A percentile compares a stretch with the other conserved stretches of the same genome.
Evolutionary conservation across 345 rosid species (phyloP).

Genomic region (Trapa incisa): DNA sequence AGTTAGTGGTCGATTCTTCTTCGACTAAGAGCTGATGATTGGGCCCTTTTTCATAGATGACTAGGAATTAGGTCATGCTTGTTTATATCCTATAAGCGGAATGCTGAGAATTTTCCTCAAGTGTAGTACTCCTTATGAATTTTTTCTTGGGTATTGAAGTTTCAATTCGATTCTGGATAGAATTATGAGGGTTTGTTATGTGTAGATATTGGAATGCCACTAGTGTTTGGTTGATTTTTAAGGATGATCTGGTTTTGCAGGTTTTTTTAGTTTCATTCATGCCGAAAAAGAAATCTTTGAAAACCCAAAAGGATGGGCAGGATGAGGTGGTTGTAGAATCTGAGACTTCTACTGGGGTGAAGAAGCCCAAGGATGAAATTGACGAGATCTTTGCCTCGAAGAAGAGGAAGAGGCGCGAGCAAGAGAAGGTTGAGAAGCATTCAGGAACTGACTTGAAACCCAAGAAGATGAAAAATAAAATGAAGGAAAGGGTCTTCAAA

Average conservation of each 20-base stretch:
- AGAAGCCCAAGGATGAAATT: constrained; percentile 12
- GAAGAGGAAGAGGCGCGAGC: constrained; percentile 11
- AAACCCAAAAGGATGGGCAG: background rate
- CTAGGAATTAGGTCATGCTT: background rate
- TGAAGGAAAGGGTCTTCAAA: constrained; percentile 18
- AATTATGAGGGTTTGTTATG: no score
- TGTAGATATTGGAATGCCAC: no score
- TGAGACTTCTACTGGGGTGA: constrained; percentile 3
- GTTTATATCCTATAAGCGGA: background rate
- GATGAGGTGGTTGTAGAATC: constrained; percentile 1
- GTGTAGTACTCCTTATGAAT: no score
- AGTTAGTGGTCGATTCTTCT: background rate
- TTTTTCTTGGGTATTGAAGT: background rate
- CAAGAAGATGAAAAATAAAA: constrained; percentile 13
- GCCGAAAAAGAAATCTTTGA: constrained; percentile 10
- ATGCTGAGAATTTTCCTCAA: background rate
- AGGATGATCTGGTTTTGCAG: background rate
- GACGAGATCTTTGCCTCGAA: constrained; percentile 13
- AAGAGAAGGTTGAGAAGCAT: constrained; percentile 5
- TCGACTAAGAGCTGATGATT: background rate
- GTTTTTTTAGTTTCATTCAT: background rate
- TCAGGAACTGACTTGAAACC: background rate
- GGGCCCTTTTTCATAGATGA: background rate
- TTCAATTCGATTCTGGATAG: background rate
- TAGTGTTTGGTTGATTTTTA: no score